Evolutionary conservation across 495 filamentous ascomycete genomes (phyloP).

Genomic region (Physcia stellaris): DNA sequence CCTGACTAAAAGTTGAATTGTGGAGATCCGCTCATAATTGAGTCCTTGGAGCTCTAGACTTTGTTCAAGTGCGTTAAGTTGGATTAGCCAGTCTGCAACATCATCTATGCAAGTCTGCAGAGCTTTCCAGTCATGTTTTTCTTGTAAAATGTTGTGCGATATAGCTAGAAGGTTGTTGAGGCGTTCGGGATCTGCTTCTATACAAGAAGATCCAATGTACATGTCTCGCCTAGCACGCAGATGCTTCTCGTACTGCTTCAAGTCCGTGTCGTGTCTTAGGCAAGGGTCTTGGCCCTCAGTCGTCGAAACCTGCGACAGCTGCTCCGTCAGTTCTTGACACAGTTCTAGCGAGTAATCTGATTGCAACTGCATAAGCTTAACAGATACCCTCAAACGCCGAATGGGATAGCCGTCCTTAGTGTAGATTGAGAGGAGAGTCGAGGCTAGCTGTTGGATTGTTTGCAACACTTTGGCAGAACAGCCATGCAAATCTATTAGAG

Average conservation of each 20-base stretch:
- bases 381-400: slow-evolving; percentile 31
- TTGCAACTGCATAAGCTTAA: slow-evolving; percentile 27
- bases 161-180: slow-evolving; percentile 32
- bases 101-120: slow-evolving; percentile 50
- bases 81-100: slow-evolving; percentile 39
- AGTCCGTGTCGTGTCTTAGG: slow-evolving; percentile 37
- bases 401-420: slow-evolving; percentile 24
- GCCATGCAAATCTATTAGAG: slow-evolving; percentile 2
- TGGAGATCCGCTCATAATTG: slow-evolving; percentile 23
- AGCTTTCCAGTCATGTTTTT: slow-evolving; percentile 32
- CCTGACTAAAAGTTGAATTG: slow-evolving; percentile 34
- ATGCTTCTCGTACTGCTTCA: slow-evolving; percentile 40
- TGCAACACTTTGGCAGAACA: background rate
- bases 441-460: slow-evolving; percentile 16
- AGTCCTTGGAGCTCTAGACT: slow-evolving; percentile 66
- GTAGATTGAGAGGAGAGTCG: slow-evolving; percentile 30
- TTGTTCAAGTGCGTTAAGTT: slow-evolving; percentile 57
- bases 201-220: slow-evolving; percentile 31
- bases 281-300: slow-evolving; percentile 12
- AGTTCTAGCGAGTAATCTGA: slow-evolving; percentile 20
- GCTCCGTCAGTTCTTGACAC: background rate
- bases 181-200: slow-evolving; percentile 19
- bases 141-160: slow-evolving; percentile 39
- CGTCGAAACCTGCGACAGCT: slow-evolving; percentile 23
- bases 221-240: slow-evolving; percentile 42